phyloP scores from a whole-genome alignment of 2,329 filamentous ascomycete species.

The Penicillium sp. region DNA sequence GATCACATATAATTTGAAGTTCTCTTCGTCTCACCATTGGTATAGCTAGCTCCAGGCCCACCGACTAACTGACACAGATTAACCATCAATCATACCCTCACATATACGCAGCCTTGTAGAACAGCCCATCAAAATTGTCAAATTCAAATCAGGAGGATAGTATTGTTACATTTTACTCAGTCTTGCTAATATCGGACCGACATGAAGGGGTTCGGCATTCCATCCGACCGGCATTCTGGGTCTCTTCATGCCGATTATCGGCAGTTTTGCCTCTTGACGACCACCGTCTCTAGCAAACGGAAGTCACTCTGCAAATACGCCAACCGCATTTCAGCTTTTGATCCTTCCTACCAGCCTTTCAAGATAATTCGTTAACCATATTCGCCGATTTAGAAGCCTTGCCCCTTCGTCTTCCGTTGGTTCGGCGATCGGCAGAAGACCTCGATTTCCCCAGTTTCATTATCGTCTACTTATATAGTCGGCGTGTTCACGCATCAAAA shows the following conservation, averaged over 20 bases:
- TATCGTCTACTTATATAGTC: background rate
- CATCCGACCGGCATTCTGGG: background rate
- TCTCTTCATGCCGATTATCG: constrained; percentile 12
- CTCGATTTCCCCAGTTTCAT: background rate
- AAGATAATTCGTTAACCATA: no score
- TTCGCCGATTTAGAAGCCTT: background rate
- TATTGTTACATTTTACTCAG: background rate
- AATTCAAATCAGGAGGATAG: background rate
- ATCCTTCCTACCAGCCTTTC: no score
- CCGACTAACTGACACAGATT: no score
- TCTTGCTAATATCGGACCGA: background rate
- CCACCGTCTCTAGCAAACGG: no score
- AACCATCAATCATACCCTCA: no score
- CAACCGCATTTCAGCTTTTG: no score
- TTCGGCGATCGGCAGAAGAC: background rate
- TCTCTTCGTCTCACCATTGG: no score
- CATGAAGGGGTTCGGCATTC: background rate
- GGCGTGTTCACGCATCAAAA: background rate
- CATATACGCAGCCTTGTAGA: background rate
- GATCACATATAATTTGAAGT: no score
- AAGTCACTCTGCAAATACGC: background rate
- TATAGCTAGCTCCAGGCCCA: no score
- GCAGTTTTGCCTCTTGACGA: constrained; percentile 9
- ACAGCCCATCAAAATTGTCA: background rate
- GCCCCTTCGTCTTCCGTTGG: background rate